Base-by-base conservation (phyloP, 345 rosid species). In the Eucalyptus regnans region DNA sequence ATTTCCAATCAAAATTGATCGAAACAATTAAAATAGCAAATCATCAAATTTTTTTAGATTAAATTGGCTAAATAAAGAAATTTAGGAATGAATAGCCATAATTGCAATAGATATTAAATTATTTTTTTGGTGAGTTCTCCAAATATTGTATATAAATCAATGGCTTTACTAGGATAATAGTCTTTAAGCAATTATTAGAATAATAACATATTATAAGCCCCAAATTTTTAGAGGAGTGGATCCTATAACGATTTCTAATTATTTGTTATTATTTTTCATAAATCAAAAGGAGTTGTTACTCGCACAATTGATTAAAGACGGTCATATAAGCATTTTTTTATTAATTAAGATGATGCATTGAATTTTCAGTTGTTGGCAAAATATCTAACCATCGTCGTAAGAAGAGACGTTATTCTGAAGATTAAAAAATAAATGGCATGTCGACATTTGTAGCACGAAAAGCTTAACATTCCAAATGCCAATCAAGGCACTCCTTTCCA, bases 61-160 rank as follows among this genome's bases (percentile, higher is more conserved):
- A n/a, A 64, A 64, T 64, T 64, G 37, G 8, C 4, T 29, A n/a
- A 29, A n/a, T 64, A 7, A n/a, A n/a, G n/a, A 64, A 1, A 13
- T 1, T 13, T 64, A 14, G 4, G 3, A 29, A 14, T 64, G 9
- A 64, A 64, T 64, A 2, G 2, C 2, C 2, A 64, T 14, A 29
- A 64, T 14, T n/a, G 12, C 1, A 64, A n/a, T 29, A 64, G 20
- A 4, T 14, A 7, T 7, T 64, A 1, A 6, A 2, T 6, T 4
- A 16, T 29, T 62, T 29, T 29, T 60, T 27, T 27, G 4, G 33
- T 60, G n/a, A 60, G 31, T 60, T 60, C 31, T 29, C 14, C 68
- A 60, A 60, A 60, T 60, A 12, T 60, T 8, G 6, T 62, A 12
- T 12, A 5, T 27, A 62, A 27, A 62, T 62, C 16, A 62, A 62